Percentiles rank a stretch among this genome's conserved stretches.
These are phyloP conservation scores for Coelomomyces lativittatus DNA, from an alignment of 371 early-diverging fungal genomes.

Conservation along the genomic window DNA sequence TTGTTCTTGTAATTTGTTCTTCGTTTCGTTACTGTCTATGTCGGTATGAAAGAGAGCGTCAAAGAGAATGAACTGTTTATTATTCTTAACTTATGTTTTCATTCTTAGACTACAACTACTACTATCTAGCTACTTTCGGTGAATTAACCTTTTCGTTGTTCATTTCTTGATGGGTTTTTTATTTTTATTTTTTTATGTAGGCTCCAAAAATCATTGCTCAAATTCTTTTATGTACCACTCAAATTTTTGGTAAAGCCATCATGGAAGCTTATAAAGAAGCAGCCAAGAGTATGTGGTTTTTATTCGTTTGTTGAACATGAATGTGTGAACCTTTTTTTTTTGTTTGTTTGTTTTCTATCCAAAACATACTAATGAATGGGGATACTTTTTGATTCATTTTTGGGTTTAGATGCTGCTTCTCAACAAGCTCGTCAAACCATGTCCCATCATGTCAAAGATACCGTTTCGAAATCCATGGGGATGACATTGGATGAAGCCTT, in stretches of 20 bases:
- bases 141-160: no score
- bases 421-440: conserved; percentile 11
- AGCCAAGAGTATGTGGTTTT: conserved; percentile 54
- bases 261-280: conserved; percentile 84
- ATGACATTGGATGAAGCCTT: conserved; percentile 79
- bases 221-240: conserved; percentile 61
- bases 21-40: no score
- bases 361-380: conserved; percentile 2
- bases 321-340: not conserved
- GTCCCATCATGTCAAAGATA: no score
- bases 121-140: no score
- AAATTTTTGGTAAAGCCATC: conserved; percentile 77
- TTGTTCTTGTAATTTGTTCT: no score
- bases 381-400: conserved; percentile 6
- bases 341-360: conserved; percentile 8
- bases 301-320: not conserved
- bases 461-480: conserved; percentile 58
- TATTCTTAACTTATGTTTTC: no score
- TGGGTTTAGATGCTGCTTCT: conserved; percentile 11
- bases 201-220: conserved; percentile 56
- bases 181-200: conserved; percentile 7
- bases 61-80: no score
- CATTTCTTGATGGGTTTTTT: no score
- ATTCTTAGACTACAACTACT: no score
- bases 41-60: no score